Evolutionary conservation across 257 asterid species (phyloP), one percentile per base, ranked within the genome.

Genomic region (Plantago elongata): DNA sequence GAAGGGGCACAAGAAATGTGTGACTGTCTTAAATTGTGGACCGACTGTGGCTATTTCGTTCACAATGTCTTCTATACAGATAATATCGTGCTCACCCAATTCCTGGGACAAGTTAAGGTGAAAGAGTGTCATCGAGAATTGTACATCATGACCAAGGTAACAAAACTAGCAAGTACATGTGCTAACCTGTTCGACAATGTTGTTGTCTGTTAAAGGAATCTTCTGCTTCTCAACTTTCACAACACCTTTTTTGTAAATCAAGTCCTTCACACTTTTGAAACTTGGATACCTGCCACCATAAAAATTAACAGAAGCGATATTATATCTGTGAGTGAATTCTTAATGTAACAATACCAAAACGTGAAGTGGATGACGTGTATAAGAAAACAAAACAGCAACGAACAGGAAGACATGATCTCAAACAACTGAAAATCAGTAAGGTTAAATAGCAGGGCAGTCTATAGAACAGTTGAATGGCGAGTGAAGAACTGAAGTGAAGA

Each of bases 211-310:
- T 50, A 92, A 74, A 51, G 98, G 96, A 72, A 80, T 66, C 70
- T 81, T 84, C 68, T 92, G 69, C 61, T 66, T 76, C 70, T 67
- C 82, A 74, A 86, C 47, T 74, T 78, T 92, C 9, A 78, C 82
- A n/a, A 85, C 79, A 71, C 95, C 97, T 67, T 89, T 92, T 80
- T 89, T 92, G 89, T 75, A 89, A 64, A 92, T 83, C 78, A 92
- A 79, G 74, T 92, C 98, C 83, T 78, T 86, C 72, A 89, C 91
- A 65, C 86, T 88, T 88, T 84, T 92, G 55, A 81, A 65, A 77
- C 75, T 86, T 45, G 98, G 98, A 77, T 81, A 92, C 16, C 98
- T 91, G 68, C 58, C 76, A 69, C 22, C 59, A 71, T 4, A 34
- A 51, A 60, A 37, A 63, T 22, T 1, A 22, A 22, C 27, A 22